phyloP scores from a whole-genome alignment of 1,284 basidiomycete genomes.

The Rhodotorula sp. region DNA sequence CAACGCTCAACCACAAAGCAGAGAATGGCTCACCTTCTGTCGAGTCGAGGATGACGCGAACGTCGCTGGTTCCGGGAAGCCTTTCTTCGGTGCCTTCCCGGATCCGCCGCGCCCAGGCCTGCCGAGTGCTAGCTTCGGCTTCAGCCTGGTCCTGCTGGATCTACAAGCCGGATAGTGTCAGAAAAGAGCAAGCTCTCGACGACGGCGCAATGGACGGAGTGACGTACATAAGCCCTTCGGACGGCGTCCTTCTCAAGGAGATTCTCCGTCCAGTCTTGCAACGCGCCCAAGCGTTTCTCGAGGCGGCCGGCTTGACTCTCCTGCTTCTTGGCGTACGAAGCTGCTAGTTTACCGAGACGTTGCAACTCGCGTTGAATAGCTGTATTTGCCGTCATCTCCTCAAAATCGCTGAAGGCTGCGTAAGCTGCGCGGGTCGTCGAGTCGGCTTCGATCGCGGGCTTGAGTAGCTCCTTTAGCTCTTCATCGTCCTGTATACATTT shows the following conservation, averaged over 20 bases:
- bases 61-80: background rate
- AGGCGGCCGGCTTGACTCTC: conserved; percentile 9
- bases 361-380: conserved; percentile 11
- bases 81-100: background rate
- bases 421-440: background rate
- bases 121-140: conserved; percentile 2
- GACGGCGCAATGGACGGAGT: too few relatives aligned
- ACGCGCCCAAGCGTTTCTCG: conserved; percentile 1
- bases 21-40: conserved; percentile 17
- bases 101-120: conserved; percentile 18
- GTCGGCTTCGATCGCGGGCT: background rate
- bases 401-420: conserved; percentile 6
- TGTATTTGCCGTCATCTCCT: background rate
- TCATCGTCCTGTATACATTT: background rate
- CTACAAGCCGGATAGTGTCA: background rate
- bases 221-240: conserved; percentile 16
- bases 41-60: conserved; percentile 13
- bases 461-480: conserved; percentile 1
- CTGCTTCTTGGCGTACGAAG: background rate
- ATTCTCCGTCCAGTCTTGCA: conserved; percentile 20
- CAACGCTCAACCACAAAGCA: too few relatives aligned
- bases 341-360: conserved; percentile 12
- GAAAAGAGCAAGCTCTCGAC: background rate
- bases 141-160: conserved; percentile 18
- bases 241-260: conserved; percentile 19